Evolutionary conservation across 1,284 basidiomycete genomes (phyloP), one percentile per base, ranked within the genome.

Genomic region (Pascua sp.): DNA sequence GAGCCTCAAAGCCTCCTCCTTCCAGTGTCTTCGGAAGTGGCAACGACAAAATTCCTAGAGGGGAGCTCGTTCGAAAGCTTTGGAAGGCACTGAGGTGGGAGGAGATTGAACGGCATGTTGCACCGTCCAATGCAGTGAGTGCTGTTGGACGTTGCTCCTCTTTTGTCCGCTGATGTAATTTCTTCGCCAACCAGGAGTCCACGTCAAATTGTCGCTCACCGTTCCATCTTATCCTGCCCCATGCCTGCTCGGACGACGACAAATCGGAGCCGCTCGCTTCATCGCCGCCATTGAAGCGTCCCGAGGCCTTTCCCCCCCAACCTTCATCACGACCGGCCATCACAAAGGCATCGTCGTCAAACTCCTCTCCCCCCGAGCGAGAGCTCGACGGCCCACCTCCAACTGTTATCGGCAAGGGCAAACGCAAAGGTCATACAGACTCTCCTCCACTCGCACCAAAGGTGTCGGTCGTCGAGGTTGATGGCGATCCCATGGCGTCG

Each of bases 61-160:
- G 75, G 8, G 75, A 75, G 47, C 56, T 77, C 41, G 61, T 77
- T 12, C 59, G 69, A 52, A 71, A 72, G 50, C 55, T 77, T 16
- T 75, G 72, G 70, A 77, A 75, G 54, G 71, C 66, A 0, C 39
- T 77, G 4, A 54, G 72, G 17, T 75, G 72, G 71, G 72, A 75
- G 44, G 70, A 75, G 47, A 67, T 75, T 2, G 72, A 75, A 49
- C 55, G 70, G 15, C 75, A 76, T 53, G 57, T 72, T 32, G 24
- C 24, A 32, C 24, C 24, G 24, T 32, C 24, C 7, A 32, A 7
- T 32, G 24, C 24, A 32, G 24, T 32, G 24, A 32, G 24, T 32
- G 24, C 24, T 32, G 24, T 32, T 32, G 24, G 7, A 32, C 24
- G 24, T 32, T 32, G 24, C 24, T 32, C 24, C 24, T 7, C 24